A percentile compares a stretch with the other conserved stretches of the same genome.
Evolutionary conservation across 176 grass and related monocot species (phyloP).

Genomic region (Carex pumila): DNA sequence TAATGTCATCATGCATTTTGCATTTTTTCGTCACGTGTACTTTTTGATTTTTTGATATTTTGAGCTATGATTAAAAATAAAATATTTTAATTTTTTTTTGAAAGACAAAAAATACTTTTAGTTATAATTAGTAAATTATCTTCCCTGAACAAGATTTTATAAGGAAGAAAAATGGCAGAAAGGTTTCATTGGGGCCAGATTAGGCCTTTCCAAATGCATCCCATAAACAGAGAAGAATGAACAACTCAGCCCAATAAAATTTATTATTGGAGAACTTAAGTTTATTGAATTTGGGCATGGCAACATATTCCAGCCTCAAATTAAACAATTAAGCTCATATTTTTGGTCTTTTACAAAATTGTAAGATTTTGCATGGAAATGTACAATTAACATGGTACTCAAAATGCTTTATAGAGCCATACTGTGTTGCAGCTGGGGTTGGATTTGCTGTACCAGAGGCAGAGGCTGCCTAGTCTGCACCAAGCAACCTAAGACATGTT

Average conservation of each 20-base stretch:
- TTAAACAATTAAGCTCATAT: neutral
- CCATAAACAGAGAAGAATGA: neutral
- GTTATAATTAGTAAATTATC: neutral
- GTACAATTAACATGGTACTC: neutral
- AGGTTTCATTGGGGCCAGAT: neutral
- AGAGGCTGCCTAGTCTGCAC: constrained; percentile 7
- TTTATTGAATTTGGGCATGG: neutral
- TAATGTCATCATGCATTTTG: neutral
- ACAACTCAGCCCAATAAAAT: neutral
- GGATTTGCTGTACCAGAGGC: constrained; percentile 21
- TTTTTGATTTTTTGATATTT: neutral
- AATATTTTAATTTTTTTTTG: neutral
- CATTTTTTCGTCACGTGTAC: neutral
- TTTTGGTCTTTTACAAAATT: neutral
- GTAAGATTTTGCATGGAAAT: neutral
- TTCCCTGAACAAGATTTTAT: neutral
- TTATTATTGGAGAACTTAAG: neutral
- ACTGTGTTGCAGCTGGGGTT: constrained; percentile 16
- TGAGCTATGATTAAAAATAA: neutral
- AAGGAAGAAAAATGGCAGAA: neutral
- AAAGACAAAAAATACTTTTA: neutral
- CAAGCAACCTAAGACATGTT: constrained; percentile 5
- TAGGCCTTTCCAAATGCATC: neutral
- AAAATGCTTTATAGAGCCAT: constrained; percentile 19
- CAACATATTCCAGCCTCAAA: neutral